These are phyloP conservation scores for Colletotrichum lini DNA, from an alignment of 2,329 filamentous ascomycete genomes.

Conservation along the genomic window DNA sequence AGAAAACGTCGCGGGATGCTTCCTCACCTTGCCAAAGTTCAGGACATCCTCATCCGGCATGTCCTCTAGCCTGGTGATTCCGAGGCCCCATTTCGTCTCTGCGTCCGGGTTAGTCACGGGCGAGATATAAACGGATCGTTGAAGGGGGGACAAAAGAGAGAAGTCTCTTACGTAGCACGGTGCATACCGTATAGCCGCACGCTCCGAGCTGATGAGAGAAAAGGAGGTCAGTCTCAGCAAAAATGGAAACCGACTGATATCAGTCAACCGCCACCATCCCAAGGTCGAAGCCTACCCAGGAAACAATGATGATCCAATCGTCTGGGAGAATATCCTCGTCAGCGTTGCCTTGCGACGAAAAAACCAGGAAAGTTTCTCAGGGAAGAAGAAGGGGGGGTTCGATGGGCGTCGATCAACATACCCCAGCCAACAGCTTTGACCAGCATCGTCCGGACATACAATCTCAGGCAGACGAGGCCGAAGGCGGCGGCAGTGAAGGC, in stretches of 20 bases:
- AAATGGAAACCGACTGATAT: constrained; percentile 9
- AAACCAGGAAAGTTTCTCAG: neutral
- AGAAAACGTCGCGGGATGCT: fast-evolving
- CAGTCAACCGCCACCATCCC: neutral
- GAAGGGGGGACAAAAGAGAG: too few species aligned
- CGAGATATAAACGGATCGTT: neutral
- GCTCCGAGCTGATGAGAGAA: constrained; percentile 46
- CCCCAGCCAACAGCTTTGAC: constrained; percentile 52
- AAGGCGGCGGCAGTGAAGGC: constrained; percentile 51
- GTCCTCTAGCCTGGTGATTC: constrained; percentile 52
- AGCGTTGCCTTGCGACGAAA: constrained; percentile 9
- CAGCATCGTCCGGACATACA: constrained; percentile 52
- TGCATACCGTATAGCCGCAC: constrained; percentile 54
- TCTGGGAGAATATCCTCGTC: constrained; percentile 23
- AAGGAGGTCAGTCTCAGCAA: neutral
- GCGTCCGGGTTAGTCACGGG: neutral
- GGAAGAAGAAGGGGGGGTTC: neutral
- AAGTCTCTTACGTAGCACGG: constrained; percentile 52
- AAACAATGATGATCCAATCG: constrained; percentile 43
- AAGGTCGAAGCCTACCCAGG: constrained; percentile 46
- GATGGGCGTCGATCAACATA: constrained; percentile 13
- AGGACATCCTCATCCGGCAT: constrained; percentile 55
- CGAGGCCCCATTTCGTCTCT: constrained; percentile 62
- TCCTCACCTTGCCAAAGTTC: constrained; percentile 53
- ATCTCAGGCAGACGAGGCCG: constrained; percentile 49